A percentile compares a stretch with the other conserved stretches of the same genome.
Conservation (phyloP, 306 rosid species). For the Carpinus fangiana region DNA sequence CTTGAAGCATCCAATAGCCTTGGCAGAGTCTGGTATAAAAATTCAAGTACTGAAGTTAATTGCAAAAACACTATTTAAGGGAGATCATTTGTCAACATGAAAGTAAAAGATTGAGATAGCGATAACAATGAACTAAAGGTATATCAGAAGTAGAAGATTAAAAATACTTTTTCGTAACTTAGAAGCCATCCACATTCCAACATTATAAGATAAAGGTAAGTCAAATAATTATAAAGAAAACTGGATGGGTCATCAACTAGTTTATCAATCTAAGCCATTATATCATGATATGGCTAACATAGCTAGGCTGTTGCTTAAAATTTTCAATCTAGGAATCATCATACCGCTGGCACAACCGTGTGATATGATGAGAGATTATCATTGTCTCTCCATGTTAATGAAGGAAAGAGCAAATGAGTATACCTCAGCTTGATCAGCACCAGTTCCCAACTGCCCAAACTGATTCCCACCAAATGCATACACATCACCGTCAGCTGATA, state of each 20-base stretch:
- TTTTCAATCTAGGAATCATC: background rate
- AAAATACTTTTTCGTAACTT: background rate
- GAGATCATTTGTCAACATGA: conserved; percentile 6
- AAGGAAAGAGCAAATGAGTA: conserved; percentile 8
- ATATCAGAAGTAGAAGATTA: background rate
- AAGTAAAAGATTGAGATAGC: background rate
- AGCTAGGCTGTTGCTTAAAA: background rate
- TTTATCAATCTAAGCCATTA: background rate
- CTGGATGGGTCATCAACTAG: background rate
- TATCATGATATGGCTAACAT: background rate
- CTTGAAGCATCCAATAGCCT: conserved; percentile 77
- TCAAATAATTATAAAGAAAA: background rate
- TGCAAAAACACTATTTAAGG: conserved; percentile 11
- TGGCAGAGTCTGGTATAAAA: conserved; percentile 67
- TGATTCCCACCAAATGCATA: conserved; percentile 94
- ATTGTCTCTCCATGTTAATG: background rate
- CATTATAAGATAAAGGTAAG: background rate
- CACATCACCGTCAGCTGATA: conserved; percentile 81
- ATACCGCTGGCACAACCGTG: background rate
- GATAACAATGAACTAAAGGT: background rate
- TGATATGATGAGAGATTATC: conserved; percentile 6
- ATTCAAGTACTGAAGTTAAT: conserved; percentile 13
- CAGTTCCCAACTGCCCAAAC: conserved; percentile 97
- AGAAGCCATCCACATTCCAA: background rate
- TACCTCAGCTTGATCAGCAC: conserved; percentile 89